Conservation (phyloP, 2,329 filamentous ascomycete genomes). For the Setomelanomma holmii region DNA sequence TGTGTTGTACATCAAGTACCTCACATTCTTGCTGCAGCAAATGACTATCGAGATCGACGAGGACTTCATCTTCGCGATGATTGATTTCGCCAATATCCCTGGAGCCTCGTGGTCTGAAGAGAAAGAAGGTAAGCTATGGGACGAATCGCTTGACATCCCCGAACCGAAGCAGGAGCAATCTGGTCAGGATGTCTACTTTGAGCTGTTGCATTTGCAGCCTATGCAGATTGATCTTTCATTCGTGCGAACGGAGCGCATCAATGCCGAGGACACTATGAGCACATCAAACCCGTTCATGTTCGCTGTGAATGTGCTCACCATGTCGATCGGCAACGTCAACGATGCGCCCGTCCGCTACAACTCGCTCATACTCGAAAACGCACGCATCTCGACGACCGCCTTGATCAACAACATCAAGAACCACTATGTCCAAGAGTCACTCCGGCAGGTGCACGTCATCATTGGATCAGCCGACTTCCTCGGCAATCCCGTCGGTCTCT, state of each 20-base stretch:
- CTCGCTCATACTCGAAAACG: slow-evolving; percentile 92
- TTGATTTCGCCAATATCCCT: slow-evolving; percentile 93
- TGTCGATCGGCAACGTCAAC: slow-evolving; percentile 99
- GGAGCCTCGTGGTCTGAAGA: slow-evolving; percentile 87
- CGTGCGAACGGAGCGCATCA: slow-evolving; percentile 94
- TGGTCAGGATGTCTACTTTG: slow-evolving; percentile 96
- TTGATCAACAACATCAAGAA: slow-evolving; percentile 86
- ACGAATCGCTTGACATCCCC: slow-evolving; percentile 88
- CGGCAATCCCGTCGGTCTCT: slow-evolving; percentile 94
- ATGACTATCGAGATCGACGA: slow-evolving; percentile 99
- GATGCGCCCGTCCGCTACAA: slow-evolving; percentile 95
- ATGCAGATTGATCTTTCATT: slow-evolving; percentile 98
- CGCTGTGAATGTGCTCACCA: slow-evolving; percentile 96
- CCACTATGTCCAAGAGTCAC: slow-evolving; percentile 95
- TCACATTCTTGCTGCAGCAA: slow-evolving; percentile 89
- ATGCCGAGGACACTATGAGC: slow-evolving; percentile 91
- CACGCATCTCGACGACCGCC: slow-evolving; percentile 84
- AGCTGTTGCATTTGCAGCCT: slow-evolving; percentile 93
- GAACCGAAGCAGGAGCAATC: slow-evolving; percentile 85
- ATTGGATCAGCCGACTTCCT: slow-evolving; percentile 97
- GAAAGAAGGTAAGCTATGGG: slow-evolving; percentile 84
- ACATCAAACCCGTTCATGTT: slow-evolving; percentile 95
- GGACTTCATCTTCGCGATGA: slow-evolving; percentile 94
- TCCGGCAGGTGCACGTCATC: slow-evolving; percentile 97
- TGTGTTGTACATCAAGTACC: slow-evolving; percentile 98